These are phyloP conservation scores for Ogataea minuta DNA, from an alignment of 805 yeast species.

Conservation along the genomic window DNA sequence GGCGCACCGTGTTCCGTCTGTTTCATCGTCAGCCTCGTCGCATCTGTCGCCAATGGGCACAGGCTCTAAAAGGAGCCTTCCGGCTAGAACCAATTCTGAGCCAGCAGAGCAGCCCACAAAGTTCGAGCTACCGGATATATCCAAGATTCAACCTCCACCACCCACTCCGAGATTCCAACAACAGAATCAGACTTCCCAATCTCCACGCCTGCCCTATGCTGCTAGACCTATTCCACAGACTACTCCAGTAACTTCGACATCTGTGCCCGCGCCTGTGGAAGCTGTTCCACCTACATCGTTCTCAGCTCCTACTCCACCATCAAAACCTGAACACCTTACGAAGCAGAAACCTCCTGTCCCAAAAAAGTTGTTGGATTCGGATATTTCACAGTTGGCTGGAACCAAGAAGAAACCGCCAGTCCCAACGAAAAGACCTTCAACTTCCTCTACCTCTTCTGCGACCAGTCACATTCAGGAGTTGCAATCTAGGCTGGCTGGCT, in stretches of 20 bases:
- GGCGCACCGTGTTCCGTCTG: not conserved
- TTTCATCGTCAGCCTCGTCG: conserved; percentile 8
- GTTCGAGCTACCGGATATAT: conserved; percentile 27
- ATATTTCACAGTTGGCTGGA: conserved; percentile 1
- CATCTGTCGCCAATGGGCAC: conserved; percentile 10
- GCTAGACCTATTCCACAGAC: conserved; percentile 3
- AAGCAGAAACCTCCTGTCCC: conserved; percentile 15
- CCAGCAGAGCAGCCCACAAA: conserved; percentile 16
- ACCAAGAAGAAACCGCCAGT: conserved; percentile 12
- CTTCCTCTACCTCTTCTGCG: conserved; percentile 4
- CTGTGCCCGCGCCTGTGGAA: conserved; percentile 23
- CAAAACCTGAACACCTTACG: conserved; percentile 14
- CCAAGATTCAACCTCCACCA: conserved; percentile 32
- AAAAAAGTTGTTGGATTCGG: conserved; percentile 1
- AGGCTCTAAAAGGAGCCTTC: conserved; percentile 12
- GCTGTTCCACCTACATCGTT: conserved; percentile 8
- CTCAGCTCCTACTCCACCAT: conserved; percentile 16
- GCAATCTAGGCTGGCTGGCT: conserved; percentile 28
- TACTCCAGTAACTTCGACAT: conserved; percentile 16
- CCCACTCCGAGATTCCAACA: conserved; percentile 16
- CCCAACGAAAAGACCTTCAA: conserved; percentile 16
- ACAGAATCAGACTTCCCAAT: conserved; percentile 4
- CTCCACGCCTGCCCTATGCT: conserved; percentile 5
- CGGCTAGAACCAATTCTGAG: conserved; percentile 14
- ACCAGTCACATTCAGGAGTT: conserved; percentile 31